Evolutionary conservation across 805 yeast species (phyloP), one percentile per base, ranked within the genome.

Genomic region (Candida lessepsii): DNA sequence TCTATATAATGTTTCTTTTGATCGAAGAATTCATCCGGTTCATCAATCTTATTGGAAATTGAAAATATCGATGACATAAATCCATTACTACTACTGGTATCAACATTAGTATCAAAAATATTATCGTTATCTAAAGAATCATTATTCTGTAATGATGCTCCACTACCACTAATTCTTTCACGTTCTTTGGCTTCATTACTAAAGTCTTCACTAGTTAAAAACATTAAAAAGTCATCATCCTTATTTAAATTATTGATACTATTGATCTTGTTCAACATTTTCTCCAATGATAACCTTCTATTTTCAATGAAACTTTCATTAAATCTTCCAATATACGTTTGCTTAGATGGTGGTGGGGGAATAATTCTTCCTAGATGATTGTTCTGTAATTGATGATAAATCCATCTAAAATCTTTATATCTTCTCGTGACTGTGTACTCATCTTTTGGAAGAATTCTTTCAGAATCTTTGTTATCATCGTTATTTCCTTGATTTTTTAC

Each of bases 281-380:
- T 80, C 56, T 91, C 96, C 55, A 93, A 70, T 4, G 91, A 86
- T 17, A 82, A 68, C 42, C 97, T 71, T 60, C 98, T 76, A 48
- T 80, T 80, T 60, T 93, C 97, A 37, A 93, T 80, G 52, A 93
- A 90, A 51, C 83, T 89, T 50, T 87, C 87, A 52, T 88, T 88
- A 62, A 93, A 89, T 46, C 96, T 75, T 4, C 98, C 97, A 40
- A 90, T 83, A 6, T 85, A 84, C 47, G 95, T 96, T 60, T 93
- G 95, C 44, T 86, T 95, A 0, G 97, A 90, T 3, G 98, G 97
- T 1, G 98, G 96, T 2, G 74, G 74, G 1, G 99, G 98, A 17
- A 93, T 81, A 26, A 93, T 81, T 43, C 75, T 72, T 1, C 99
- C 99, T 25, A 96, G 95, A 56, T 93, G 89, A 51, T 83, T 86